Conservation (phyloP, 805 yeast species). For the Tetrapisispora namnaoensis region DNA sequence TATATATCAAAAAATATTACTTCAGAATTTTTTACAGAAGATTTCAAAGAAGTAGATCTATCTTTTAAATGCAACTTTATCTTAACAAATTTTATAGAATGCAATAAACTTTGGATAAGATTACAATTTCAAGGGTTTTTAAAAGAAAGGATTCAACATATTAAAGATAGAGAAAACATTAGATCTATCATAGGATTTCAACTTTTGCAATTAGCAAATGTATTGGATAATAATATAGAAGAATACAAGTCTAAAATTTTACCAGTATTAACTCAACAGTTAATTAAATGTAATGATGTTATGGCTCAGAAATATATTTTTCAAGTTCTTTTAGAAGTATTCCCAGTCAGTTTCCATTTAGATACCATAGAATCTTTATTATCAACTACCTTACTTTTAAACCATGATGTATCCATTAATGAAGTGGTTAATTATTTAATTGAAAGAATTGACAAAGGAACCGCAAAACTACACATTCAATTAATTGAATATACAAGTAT, state of each 20-base stretch:
- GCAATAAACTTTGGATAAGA: slow-evolving; percentile 76
- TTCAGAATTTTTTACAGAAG: slow-evolving; percentile 21
- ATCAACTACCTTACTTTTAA: slow-evolving; percentile 51
- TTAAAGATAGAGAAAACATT: slow-evolving; percentile 71
- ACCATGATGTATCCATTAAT: slow-evolving; percentile 56
- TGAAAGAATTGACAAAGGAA: slow-evolving; percentile 39
- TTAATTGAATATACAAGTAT: slow-evolving; percentile 23
- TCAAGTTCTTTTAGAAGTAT: slow-evolving; percentile 84
- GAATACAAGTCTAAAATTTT: slow-evolving; percentile 42
- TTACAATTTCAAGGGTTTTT: slow-evolving; percentile 92
- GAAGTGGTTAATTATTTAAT: slow-evolving; percentile 62
- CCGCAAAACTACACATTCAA: neutral
- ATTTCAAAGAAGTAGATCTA: slow-evolving; percentile 5
- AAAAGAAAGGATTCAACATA: slow-evolving; percentile 63
- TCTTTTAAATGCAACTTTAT: slow-evolving; percentile 50
- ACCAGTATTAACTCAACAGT: slow-evolving; percentile 77
- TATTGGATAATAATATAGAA: slow-evolving; percentile 56
- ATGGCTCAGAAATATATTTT: slow-evolving; percentile 84
- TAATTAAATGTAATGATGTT: slow-evolving; percentile 81
- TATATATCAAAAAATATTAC: slow-evolving; percentile 74
- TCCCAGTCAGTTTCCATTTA: slow-evolving; percentile 85
- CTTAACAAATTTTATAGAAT: slow-evolving; percentile 79
- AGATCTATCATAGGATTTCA: slow-evolving; percentile 87
- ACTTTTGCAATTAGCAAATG: slow-evolving; percentile 74
- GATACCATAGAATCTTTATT: slow-evolving; percentile 60